phyloP scores from a whole-genome alignment of 352 stramenopile species.

The Phytophthora pisi region DNA sequence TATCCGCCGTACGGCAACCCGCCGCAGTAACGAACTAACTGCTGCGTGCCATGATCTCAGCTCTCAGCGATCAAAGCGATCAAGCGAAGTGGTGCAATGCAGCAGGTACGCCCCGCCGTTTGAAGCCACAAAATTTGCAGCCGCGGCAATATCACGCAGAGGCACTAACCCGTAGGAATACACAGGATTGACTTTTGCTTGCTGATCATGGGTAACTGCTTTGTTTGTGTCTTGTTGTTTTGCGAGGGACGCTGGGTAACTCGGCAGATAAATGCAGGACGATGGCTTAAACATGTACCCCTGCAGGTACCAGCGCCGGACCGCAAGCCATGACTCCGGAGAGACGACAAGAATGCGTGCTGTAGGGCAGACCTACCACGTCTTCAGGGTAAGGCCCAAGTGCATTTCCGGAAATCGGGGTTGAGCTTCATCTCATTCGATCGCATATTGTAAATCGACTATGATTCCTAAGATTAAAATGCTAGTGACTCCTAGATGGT shows the following conservation, averaged over 20 bases:
- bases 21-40: constrained; percentile 41
- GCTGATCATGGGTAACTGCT: constrained; percentile 33
- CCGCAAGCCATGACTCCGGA: not conserved
- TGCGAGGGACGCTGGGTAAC: constrained; percentile 9
- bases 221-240: constrained; percentile 34
- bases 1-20: constrained; percentile 47
- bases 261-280: not conserved
- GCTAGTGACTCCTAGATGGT: constrained; percentile 32
- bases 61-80: constrained; percentile 13
- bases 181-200: constrained; percentile 40
- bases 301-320: not conserved
- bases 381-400: not conserved
- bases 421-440: constrained; percentile 6
- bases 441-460: not conserved
- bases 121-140: constrained; percentile 25
- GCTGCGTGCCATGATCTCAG: constrained; percentile 16
- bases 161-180: constrained; percentile 47
- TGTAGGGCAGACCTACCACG: too few relatives aligned
- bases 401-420: not conserved
- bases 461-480: too few relatives aligned
- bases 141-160: constrained; percentile 19
- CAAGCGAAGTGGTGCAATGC: constrained; percentile 6
- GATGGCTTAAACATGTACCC: not conserved
- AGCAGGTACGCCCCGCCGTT: constrained; percentile 33
- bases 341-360: not conserved